Evolutionary conservation across 768 basidiomycete genomes (phyloP).

Genomic region (Serendipita sp.): DNA sequence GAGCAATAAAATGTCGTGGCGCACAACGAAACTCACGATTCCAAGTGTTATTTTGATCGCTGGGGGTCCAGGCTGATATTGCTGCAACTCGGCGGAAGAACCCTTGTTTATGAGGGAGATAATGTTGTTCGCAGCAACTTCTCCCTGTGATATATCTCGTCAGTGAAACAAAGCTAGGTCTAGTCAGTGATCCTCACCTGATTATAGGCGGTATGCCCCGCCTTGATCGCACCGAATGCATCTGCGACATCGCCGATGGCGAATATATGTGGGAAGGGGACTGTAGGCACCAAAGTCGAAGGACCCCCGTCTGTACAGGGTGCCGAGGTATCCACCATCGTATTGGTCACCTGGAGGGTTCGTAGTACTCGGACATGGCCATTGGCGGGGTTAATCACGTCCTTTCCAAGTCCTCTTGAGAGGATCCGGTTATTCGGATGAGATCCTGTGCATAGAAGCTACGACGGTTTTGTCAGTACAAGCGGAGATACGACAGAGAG

Average conservation of each 20-base stretch:
- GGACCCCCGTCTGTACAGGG: background rate
- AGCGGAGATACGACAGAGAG: background rate
- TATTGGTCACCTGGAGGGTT: background rate
- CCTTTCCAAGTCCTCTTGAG: background rate
- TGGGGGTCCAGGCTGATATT: background rate
- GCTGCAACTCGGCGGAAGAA: background rate
- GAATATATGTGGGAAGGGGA: constrained; percentile 25
- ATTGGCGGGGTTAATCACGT: background rate
- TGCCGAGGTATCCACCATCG: background rate
- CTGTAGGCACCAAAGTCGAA: constrained; percentile 13
- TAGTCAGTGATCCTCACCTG: constrained; percentile 18
- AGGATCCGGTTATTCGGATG: background rate
- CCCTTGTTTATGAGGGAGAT: background rate
- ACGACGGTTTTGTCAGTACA: background rate
- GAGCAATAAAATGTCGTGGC: background rate
- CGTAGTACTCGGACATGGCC: background rate
- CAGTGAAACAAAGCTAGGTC: background rate
- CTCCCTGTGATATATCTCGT: background rate
- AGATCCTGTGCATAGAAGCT: background rate
- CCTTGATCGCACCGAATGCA: constrained; percentile 39
- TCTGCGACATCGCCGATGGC: constrained; percentile 48
- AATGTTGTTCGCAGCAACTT: background rate
- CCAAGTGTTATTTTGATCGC: background rate
- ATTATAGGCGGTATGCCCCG: constrained; percentile 19
- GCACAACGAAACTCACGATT: background rate